Evolutionary conservation across 2,329 filamentous ascomycete genomes (phyloP), one percentile per base, ranked within the genome.

Genomic region (Hymenotorrendiella dingleyae): DNA sequence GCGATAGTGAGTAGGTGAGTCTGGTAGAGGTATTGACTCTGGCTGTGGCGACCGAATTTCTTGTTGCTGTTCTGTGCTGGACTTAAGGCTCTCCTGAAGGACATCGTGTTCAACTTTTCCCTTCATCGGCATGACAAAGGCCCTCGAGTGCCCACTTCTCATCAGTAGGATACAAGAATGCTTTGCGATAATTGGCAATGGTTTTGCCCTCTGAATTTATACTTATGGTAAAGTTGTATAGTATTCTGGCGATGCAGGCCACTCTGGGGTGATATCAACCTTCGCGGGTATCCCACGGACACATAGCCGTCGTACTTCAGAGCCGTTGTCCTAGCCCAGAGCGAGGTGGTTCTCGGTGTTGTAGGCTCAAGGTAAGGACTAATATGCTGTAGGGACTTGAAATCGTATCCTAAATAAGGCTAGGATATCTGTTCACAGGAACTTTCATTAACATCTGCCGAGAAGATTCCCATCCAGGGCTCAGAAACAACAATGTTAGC

Each of bases 271-370:
- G n/a, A n/a, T n/a, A 38, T 82, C 77, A 1, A 74, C 74, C 53
- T 74, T 77, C 45, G 91, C 86, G 86, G 86, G 42, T 91, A 93
- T 0, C 86, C 86, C 1, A 79, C 77, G 0, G 77, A 73, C 0
- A 91, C 83, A 38, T 72, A 66, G 55, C 84, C 89, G 46, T 80
- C 70, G 55, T 84, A 71, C 52, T 79, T 80, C 17, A 78, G 66
- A 0, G 86, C 86, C 0, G 72, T 76, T 0, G 73, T 77, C 26
- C 77, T 69, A 0, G 85, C 84, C 86, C 86, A 93, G 16, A 82
- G 62, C 0, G 84, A 80, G 6, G 73, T 80, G 40, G 84, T 77
- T 0, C 86, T 86, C 0, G 75, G 68, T 4, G 75, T 73, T 0
- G 76, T 76, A 0, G 70, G 74, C 56, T 93, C 86, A 3, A 91